Conservation (phyloP, 176 grass and related monocot genomes). For the Raddia distichophylla region DNA sequence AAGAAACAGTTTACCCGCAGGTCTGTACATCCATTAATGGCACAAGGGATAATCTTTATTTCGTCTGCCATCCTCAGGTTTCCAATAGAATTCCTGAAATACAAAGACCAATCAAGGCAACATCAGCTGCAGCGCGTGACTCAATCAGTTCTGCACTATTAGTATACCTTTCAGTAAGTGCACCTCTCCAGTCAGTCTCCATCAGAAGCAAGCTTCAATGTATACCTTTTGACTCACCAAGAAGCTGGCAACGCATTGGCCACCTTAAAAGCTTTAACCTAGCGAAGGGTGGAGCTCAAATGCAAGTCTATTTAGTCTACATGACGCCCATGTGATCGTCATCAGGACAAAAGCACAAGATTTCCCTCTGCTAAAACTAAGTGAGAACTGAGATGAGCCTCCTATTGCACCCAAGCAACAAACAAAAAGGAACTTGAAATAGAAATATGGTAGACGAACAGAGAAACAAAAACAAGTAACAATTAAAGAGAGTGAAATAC, state of each 20-base stretch:
- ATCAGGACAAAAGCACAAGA: neutral
- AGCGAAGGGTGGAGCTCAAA: conserved; percentile 1
- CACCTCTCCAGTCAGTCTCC: neutral
- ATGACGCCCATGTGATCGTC: neutral
- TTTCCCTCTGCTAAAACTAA: neutral
- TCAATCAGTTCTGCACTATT: too few relatives aligned
- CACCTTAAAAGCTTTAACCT: neutral
- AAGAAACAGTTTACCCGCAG: conserved; percentile 28
- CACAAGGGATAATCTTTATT: conserved; percentile 2
- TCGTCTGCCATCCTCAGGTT: neutral
- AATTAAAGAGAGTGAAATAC: neutral
- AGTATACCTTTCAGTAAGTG: neutral
- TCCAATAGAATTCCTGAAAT: neutral
- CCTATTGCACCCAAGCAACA: conserved; percentile 3
- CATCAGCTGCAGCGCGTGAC: neutral
- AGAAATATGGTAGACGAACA: too few relatives aligned
- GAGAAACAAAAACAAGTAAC: neutral
- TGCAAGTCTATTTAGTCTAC: neutral
- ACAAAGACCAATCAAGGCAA: neutral
- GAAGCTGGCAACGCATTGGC: neutral
- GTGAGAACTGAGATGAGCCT: neutral
- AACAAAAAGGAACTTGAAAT: conserved; percentile 9
- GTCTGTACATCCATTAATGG: conserved; percentile 29
- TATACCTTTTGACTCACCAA: neutral
- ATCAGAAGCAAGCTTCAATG: neutral